These are phyloP conservation scores for Stromatinia cepivora DNA, from an alignment of 2,329 filamentous ascomycete species.

Conservation along the genomic window DNA sequence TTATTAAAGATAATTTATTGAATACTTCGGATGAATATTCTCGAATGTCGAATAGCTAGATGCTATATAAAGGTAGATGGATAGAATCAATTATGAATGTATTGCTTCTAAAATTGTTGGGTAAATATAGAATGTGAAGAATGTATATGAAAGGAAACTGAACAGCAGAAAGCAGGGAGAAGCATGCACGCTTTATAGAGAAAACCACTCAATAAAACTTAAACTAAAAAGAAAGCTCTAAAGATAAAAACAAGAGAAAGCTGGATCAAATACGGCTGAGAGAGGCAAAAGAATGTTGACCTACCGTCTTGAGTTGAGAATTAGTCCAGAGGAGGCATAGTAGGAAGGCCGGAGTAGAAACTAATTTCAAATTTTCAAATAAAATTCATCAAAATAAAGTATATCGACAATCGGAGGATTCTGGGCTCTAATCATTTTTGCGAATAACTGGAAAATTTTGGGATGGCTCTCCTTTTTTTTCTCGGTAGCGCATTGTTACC, in stretches of 20 bases:
- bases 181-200: too few species aligned
- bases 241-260: too few species aligned
- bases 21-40: background rate
- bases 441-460: background rate
- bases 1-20: background rate
- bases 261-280: too few species aligned
- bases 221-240: too few species aligned
- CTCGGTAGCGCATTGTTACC: background rate
- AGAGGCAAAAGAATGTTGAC: too few species aligned
- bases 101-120: background rate
- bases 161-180: too few species aligned
- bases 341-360: too few species aligned
- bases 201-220: too few species aligned
- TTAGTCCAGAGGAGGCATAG: too few species aligned
- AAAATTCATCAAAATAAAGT: background rate
- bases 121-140: background rate
- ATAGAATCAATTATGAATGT: background rate
- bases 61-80: background rate
- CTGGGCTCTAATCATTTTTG: background rate
- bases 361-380: background rate
- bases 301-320: too few species aligned
- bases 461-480: background rate
- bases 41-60: background rate
- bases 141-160: background rate
- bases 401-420: too few species aligned